These are phyloP conservation scores for Ustilago loliicola DNA, from an alignment of 1,284 basidiomycete genomes.

Conservation along the genomic window DNA sequence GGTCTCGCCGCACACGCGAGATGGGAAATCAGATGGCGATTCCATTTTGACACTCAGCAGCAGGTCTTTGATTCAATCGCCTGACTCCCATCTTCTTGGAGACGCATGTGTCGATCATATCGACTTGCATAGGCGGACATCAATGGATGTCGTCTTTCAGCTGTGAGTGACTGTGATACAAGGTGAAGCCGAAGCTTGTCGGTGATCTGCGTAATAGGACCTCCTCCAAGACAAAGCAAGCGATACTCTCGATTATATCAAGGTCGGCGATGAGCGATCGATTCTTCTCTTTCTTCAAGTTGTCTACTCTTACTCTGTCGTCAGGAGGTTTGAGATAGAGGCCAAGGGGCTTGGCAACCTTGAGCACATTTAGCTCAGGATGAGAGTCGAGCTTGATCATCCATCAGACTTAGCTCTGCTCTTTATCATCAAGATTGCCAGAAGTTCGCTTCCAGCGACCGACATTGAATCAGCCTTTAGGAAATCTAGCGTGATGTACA, in stretches of 20 bases:
- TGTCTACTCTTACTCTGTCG: neutral
- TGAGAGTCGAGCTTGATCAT: neutral
- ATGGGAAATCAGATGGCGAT: slow-evolving; percentile 4
- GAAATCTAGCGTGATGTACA: neutral
- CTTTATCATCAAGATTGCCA: neutral
- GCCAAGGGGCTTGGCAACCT: neutral
- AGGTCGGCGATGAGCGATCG: neutral
- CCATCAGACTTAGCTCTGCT: neutral
- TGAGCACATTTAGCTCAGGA: neutral
- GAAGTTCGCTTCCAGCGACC: neutral
- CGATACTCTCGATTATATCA: too few relatives aligned
- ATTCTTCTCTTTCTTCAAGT: neutral
- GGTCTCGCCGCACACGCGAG: neutral
- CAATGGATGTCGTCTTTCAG: neutral
- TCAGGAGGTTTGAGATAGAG: neutral
- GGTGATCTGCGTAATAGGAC: too few relatives aligned
- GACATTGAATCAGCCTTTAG: neutral
- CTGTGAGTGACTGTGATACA: neutral
- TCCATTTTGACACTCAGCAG: neutral
- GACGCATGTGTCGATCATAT: slow-evolving; percentile 4
- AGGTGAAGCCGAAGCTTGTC: neutral
- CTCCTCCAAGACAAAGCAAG: too few relatives aligned
- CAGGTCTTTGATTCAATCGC: neutral
- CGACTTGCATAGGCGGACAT: neutral
- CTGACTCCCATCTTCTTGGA: neutral